These are phyloP conservation scores for Backusella australiensis DNA, from an alignment of 192 early-diverging fungal species.

Conservation along the genomic window DNA sequence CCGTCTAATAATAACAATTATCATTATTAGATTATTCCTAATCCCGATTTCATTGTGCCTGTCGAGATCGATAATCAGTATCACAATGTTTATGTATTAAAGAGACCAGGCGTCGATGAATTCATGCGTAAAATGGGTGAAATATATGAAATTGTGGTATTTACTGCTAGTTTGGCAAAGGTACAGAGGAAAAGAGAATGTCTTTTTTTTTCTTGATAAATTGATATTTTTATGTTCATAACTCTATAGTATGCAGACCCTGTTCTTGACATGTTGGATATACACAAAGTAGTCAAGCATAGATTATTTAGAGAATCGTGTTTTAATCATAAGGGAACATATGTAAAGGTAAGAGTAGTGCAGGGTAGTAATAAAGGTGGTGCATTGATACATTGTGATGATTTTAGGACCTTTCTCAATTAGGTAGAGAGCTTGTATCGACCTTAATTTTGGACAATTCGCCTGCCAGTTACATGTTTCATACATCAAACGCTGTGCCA, in stretches of 20 bases:
- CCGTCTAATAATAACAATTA: not conserved
- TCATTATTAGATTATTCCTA: constrained; percentile 43
- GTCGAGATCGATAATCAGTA: constrained; percentile 89
- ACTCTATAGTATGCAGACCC: constrained; percentile 89
- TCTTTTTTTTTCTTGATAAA: not conserved
- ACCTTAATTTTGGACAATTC: constrained; percentile 96
- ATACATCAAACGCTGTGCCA: constrained; percentile 93
- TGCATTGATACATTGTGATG: not conserved
- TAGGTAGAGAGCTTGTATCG: constrained; percentile 81
- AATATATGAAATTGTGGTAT: constrained; percentile 92
- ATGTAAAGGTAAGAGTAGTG: constrained; percentile 76
- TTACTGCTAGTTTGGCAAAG: constrained; percentile 92
- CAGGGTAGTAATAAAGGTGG: not conserved
- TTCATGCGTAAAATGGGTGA: constrained; percentile 85
- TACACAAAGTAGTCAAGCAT: constrained; percentile 80
- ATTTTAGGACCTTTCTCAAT: constrained; percentile 76
- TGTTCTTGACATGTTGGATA: constrained; percentile 93
- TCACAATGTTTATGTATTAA: constrained; percentile 95
- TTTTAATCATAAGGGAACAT: constrained; percentile 92
- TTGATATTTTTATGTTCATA: not conserved
- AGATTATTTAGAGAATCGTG: constrained; percentile 96
- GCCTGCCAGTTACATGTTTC: constrained; percentile 94
- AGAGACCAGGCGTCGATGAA: constrained; percentile 93
- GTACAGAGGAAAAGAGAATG: constrained; percentile 27
- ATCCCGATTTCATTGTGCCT: constrained; percentile 90